A percentile compares a stretch with the other conserved stretches of the same genome.
These are phyloP conservation scores for Lactifluus volemus DNA, from an alignment of 768 basidiomycete genomes.

Conservation along the genomic window DNA sequence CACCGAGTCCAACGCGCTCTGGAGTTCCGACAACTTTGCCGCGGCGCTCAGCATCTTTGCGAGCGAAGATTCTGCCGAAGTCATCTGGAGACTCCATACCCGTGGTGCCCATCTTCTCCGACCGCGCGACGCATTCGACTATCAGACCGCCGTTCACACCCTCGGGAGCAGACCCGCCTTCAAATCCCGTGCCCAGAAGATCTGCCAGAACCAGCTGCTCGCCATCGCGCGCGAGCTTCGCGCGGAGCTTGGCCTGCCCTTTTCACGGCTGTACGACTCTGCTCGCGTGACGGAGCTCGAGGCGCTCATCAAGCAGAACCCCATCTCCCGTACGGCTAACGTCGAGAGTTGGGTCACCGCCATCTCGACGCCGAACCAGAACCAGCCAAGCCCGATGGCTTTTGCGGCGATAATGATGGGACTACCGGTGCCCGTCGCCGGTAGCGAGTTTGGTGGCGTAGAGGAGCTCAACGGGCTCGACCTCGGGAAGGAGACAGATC, in stretches of 20 bases:
- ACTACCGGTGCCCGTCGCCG: constrained; percentile 33
- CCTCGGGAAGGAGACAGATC: constrained; percentile 37
- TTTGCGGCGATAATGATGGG: constrained; percentile 63
- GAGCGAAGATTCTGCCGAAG: constrained; percentile 27
- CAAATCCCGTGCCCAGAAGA: constrained; percentile 29
- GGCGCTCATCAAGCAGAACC: constrained; percentile 33
- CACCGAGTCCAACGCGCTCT: constrained; percentile 35
- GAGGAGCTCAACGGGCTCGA: constrained; percentile 47
- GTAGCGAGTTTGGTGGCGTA: constrained; percentile 32
- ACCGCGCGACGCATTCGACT: constrained; percentile 40
- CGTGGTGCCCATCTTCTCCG: constrained; percentile 49
- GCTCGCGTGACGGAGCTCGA: constrained; percentile 35
- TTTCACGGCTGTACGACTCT: constrained; percentile 39
- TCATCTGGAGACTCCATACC: constrained; percentile 36
- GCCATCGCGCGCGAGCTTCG: constrained; percentile 38
- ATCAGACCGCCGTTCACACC: constrained; percentile 38
- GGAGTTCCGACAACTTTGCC: constrained; percentile 42
- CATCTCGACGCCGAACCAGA: constrained; percentile 32
- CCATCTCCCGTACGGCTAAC: constrained; percentile 36
- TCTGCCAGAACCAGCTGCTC: constrained; percentile 45
- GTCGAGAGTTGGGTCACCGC: constrained; percentile 46
- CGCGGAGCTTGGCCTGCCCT: constrained; percentile 36
- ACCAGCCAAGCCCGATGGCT: constrained; percentile 39
- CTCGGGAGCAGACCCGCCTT: constrained; percentile 27
- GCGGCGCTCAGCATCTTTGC: constrained; percentile 48